These are phyloP conservation scores for Blastobotrys apis DNA, from an alignment of 1,139 yeast species.

Conservation along the genomic window DNA sequence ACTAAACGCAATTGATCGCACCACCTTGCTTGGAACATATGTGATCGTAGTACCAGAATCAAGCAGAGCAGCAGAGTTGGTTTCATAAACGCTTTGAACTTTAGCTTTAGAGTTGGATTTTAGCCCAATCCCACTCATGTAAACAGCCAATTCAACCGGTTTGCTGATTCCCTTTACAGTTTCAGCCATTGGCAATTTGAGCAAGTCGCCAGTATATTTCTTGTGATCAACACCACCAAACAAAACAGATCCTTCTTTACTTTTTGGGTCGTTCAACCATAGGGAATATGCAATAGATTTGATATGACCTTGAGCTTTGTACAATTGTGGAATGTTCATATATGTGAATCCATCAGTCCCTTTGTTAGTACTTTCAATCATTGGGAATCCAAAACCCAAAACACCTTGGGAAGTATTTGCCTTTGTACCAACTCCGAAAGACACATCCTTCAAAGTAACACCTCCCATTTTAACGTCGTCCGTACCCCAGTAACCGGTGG, in stretches of 20 bases:
- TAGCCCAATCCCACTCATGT: constrained; percentile 19
- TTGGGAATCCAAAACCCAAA: constrained; percentile 51
- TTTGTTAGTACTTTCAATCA: constrained; percentile 35
- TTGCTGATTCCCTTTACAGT: constrained; percentile 10
- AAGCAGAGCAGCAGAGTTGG: constrained; percentile 33
- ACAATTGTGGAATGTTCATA: constrained; percentile 17
- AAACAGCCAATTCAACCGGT: constrained; percentile 24
- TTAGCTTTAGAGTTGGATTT: constrained; percentile 7
- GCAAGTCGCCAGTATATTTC: constrained; percentile 37
- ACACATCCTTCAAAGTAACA: constrained; percentile 33
- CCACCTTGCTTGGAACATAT: constrained; percentile 43
- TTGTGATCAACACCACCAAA: constrained; percentile 53
- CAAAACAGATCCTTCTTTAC: constrained; percentile 39
- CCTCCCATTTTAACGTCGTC: constrained; percentile 42
- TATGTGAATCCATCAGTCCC: constrained; percentile 13
- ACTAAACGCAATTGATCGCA: constrained; percentile 18
- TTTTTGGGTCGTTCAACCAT: constrained; percentile 27
- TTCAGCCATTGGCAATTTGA: constrained; percentile 27
- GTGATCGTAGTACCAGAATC: constrained; percentile 69
- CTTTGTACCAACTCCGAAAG: constrained; percentile 46
- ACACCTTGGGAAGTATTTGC: constrained; percentile 47
- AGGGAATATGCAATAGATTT: constrained; percentile 44
- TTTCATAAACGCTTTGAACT: neutral
- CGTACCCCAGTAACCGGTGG: constrained; percentile 47
- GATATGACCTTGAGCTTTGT: constrained; percentile 43